Percentiles rank a stretch among this genome's conserved stretches.
phyloP scores from a whole-genome alignment of 768 basidiomycete species.

The Collybiopsis luxurians region DNA sequence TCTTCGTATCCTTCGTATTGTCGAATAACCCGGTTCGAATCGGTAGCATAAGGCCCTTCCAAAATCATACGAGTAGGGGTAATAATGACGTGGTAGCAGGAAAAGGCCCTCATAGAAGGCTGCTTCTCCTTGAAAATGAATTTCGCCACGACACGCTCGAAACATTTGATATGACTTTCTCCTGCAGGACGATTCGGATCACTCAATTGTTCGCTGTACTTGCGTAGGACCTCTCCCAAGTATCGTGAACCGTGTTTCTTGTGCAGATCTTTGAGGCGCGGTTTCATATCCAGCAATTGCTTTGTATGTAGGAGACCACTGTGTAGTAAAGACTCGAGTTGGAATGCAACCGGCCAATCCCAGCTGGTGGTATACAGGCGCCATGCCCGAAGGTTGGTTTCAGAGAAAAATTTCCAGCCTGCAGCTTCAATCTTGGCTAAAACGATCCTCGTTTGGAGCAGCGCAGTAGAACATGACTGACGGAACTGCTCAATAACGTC shows the following conservation, averaged over 20 bases:
- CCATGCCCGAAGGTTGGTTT: slow-evolving; percentile 43
- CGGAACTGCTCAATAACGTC: slow-evolving; percentile 52
- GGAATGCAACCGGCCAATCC: slow-evolving; percentile 72
- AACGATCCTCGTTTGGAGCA: slow-evolving; percentile 32
- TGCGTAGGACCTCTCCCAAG: slow-evolving; percentile 49
- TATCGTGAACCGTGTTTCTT: slow-evolving; percentile 24
- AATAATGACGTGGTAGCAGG: slow-evolving; percentile 73
- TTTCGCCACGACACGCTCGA: slow-evolving; percentile 31
- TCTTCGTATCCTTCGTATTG: slow-evolving; percentile 47
- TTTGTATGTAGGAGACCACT: slow-evolving; percentile 61
- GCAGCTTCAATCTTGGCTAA: slow-evolving; percentile 47
- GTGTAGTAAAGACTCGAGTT: slow-evolving; percentile 66
- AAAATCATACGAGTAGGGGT: slow-evolving; percentile 73
- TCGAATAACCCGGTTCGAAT: slow-evolving; percentile 82
- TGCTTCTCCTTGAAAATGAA: slow-evolving; percentile 21
- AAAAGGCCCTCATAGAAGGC: slow-evolving; percentile 42
- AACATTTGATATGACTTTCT: slow-evolving; percentile 44
- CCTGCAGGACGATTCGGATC: slow-evolving; percentile 33
- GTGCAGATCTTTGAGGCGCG: slow-evolving; percentile 40
- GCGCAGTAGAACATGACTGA: slow-evolving; percentile 50
- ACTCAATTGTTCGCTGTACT: slow-evolving; percentile 46
- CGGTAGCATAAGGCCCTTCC: slow-evolving; percentile 72
- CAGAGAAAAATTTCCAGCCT: slow-evolving; percentile 47
- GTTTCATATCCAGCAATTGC: slow-evolving; percentile 48
- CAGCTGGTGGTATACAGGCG: slow-evolving; percentile 41